Base-by-base conservation (phyloP, 2,329 filamentous ascomycete genomes). In the Rhynchosporium secalis region DNA sequence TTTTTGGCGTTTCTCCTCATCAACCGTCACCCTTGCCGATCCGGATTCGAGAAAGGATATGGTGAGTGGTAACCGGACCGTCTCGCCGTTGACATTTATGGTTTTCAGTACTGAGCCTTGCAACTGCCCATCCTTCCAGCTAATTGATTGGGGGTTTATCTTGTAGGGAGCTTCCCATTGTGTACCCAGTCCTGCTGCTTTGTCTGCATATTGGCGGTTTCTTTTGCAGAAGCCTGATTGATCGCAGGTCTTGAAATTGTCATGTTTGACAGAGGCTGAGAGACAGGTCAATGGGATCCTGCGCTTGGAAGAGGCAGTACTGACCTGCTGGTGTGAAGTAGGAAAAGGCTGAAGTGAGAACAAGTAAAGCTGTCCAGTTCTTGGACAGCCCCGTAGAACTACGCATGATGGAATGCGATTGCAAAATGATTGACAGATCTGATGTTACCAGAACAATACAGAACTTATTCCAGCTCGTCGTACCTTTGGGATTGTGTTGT, bases 171-270 rank as follows among this genome's bases (percentile, higher is more conserved):
- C 87, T 68, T 81, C 80, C 90, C 92, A 97, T 33, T 82, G 80
- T 8, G 85, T 82, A 64, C 85, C 86, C 61, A 85, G 78, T 47
- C 85, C 79, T 51, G 84, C 78, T 66, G 87, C 92, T 66, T 84
- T 80, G 77, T 98, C 93, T 74, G 95, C 95, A 74, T 90, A 93
- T 45, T 86, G 90, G 75, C 95, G 87, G 78, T 98, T 98, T 68
- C 95, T 90, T 75, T 92, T 95, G 79, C 95, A 99, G 80, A 99
- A 99, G 72, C 95, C 95, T 4, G 94, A 95, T 75, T 99, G 94
- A 69, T 90, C 80, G 79, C 95, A 99, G 71, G 90, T 96, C 75
- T 98, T 99, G 83, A 98, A 99, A 76, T 96, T 93, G 72, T 96
- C 87, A 74, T 96, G 90, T 79, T 99, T 99, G 58, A 99, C 95